Conservation (phyloP, 2,329 filamentous ascomycete species). For the Fusarium sp. region DNA sequence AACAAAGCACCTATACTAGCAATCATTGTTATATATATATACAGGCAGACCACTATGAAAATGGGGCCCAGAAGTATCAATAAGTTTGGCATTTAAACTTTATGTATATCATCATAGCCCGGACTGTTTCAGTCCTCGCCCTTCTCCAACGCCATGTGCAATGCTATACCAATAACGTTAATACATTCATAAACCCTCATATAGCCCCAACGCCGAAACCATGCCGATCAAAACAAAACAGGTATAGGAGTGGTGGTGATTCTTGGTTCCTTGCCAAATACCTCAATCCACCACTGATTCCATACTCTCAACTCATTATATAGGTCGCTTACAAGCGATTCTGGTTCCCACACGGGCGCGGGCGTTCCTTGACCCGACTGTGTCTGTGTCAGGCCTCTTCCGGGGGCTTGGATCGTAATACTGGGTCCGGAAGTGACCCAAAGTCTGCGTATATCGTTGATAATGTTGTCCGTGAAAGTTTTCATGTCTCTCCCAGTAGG, state of each 20-base stretch:
- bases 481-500: constrained; percentile 48
- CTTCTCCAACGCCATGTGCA: constrained; percentile 14
- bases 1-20: neutral
- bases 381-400: constrained; percentile 47
- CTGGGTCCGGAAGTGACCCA: constrained; percentile 54
- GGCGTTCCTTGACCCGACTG: constrained; percentile 53
- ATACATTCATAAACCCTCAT: constrained; percentile 12
- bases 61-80: neutral
- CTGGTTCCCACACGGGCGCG: constrained; percentile 48
- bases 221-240: constrained; percentile 46
- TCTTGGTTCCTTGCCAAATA: constrained; percentile 23
- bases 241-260: constrained; percentile 7
- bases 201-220: constrained; percentile 35
- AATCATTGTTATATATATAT: neutral
- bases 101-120: neutral
- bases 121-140: neutral
- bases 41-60: neutral
- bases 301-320: constrained; percentile 49
- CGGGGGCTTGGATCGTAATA: constrained; percentile 55
- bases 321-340: constrained; percentile 49
- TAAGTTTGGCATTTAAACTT: neutral
- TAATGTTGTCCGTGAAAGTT: constrained; percentile 57
- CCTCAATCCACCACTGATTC: constrained; percentile 49
- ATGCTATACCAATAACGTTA: constrained; percentile 6
- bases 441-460: constrained; percentile 57